phyloP scores from a whole-genome alignment of 2,329 filamentous ascomycete genomes.

The Fusarium nisikadoi region DNA sequence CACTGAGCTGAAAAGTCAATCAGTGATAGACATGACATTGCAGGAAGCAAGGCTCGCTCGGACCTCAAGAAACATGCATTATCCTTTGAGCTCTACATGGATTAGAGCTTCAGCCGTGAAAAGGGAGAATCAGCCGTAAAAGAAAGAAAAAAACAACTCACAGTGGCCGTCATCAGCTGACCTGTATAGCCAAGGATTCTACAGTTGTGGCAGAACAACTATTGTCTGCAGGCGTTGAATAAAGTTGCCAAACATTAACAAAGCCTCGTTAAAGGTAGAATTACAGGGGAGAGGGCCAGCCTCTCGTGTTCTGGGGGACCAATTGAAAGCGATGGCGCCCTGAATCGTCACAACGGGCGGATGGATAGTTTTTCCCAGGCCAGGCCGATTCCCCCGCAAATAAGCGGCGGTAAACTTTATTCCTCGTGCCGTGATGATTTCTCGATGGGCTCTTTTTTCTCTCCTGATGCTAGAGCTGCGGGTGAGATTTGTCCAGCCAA shows the following conservation, averaged over 20 bases:
- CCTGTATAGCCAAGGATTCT: conserved; percentile 9
- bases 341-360: background rate
- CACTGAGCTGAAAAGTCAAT: background rate
- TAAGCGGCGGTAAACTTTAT: conserved; percentile 10
- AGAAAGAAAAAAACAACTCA: background rate
- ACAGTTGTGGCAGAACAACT: conserved; percentile 19
- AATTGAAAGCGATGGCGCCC: conserved; percentile 2
- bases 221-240: background rate
- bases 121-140: background rate
- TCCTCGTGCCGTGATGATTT: background rate
- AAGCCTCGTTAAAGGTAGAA: background rate
- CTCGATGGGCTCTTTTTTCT: background rate
- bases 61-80: background rate
- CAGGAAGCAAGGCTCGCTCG: background rate
- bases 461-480: conserved; percentile 22
- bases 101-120: background rate
- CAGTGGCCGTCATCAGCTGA: conserved; percentile 5
- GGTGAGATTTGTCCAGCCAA: conserved; percentile 13
- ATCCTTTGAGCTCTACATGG: background rate
- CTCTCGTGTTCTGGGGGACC: background rate
- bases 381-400: conserved; percentile 1
- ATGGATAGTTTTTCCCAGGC: background rate
- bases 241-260: background rate
- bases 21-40: background rate
- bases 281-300: background rate